These are phyloP conservation scores for Hymenoscyphus fructigenus DNA, from an alignment of 2,329 filamentous ascomycete genomes.

Conservation along the genomic window DNA sequence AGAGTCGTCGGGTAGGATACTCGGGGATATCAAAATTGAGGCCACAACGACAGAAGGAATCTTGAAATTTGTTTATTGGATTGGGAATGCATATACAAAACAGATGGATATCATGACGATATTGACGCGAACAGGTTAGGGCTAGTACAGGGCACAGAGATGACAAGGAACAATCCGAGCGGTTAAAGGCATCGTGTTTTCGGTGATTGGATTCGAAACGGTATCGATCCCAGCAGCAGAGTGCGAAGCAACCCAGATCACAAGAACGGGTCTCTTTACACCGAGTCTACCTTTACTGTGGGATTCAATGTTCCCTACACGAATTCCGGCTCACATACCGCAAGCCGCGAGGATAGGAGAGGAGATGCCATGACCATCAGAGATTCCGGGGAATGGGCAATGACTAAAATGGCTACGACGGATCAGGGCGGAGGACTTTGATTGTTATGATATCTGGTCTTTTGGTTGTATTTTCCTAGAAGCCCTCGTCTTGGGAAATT, in stretches of 20 bases:
- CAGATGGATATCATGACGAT: neutral
- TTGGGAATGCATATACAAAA: neutral
- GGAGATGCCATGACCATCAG: too few species aligned
- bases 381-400: too few species aligned
- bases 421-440: too few species aligned
- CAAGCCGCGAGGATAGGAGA: too few species aligned
- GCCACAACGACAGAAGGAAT: conserved; percentile 4
- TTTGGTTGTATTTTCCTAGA: too few species aligned
- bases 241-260: neutral
- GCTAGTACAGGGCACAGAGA: neutral
- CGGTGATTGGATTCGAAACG: neutral
- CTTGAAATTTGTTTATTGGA: conserved; percentile 3
- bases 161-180: neutral
- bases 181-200: neutral
- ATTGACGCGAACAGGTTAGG: neutral
- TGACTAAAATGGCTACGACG: too few species aligned
- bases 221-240: neutral
- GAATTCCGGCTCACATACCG: too few species aligned
- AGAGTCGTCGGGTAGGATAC: conserved; percentile 6
- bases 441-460: too few species aligned
- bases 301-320: too few species aligned
- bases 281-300: too few species aligned
- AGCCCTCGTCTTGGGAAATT: too few species aligned
- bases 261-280: neutral
- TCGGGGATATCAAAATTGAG: conserved; percentile 9